phyloP scores from a whole-genome alignment of 441 rosid species.

The Croton laevigatus region DNA sequence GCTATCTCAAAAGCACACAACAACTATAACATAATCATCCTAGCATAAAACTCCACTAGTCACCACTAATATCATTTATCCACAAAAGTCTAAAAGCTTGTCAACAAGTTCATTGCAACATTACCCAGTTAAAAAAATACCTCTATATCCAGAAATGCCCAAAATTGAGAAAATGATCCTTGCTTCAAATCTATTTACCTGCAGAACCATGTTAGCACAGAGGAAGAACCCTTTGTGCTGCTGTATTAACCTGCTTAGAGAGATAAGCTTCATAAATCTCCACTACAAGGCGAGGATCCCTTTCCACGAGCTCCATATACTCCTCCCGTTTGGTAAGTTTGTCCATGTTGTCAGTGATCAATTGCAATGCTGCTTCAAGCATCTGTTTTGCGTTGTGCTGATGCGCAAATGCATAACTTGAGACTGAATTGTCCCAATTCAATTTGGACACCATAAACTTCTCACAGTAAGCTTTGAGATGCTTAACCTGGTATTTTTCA shows the following conservation, averaged over 20 bases:
- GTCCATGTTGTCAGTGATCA: conserved; percentile 78
- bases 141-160: background rate
- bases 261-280: conserved; percentile 80
- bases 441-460: conserved; percentile 71
- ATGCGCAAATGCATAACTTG: conserved; percentile 81
- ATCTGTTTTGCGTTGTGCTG: conserved; percentile 75
- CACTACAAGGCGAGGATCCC: conserved; percentile 76
- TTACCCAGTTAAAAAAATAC: background rate
- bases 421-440: conserved; percentile 70
- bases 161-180: background rate
- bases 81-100: background rate
- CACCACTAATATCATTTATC: no score
- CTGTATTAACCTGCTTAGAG: conserved; percentile 69
- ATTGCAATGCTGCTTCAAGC: conserved; percentile 58
- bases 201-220: conserved; percentile 1
- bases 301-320: conserved; percentile 72
- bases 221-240: conserved; percentile 42
- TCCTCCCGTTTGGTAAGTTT: conserved; percentile 63
- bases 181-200: conserved; percentile 1
- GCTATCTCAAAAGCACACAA: background rate
- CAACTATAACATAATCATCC: background rate
- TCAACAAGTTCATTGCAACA: background rate
- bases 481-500: conserved; percentile 77
- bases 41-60: background rate
- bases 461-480: conserved; percentile 76